These are phyloP conservation scores for Harrya chromipes DNA, from an alignment of 768 basidiomycete species.

Conservation along the genomic window DNA sequence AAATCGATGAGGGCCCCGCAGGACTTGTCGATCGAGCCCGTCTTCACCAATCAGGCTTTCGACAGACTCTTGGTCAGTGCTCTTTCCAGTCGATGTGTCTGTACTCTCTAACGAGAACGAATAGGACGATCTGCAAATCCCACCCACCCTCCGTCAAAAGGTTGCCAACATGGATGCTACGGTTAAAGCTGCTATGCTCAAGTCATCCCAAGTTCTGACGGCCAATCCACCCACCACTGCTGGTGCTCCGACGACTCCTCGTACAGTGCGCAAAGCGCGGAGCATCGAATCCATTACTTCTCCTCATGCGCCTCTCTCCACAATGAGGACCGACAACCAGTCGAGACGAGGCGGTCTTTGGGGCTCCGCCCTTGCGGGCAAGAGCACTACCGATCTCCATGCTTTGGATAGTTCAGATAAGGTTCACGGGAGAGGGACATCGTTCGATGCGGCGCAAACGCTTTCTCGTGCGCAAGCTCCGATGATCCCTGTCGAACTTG, in stretches of 20 bases:
- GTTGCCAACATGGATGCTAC: conserved; percentile 77
- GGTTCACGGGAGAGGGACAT: conserved; percentile 55
- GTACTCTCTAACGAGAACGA: conserved; percentile 2
- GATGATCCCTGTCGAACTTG: conserved; percentile 34
- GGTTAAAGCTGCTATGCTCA: conserved; percentile 90
- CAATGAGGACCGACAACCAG: conserved; percentile 36
- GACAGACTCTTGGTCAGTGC: conserved; percentile 72
- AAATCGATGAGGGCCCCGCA: conserved; percentile 43
- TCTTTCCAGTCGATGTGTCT: neutral
- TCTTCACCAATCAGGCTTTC: conserved; percentile 65
- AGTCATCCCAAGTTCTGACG: conserved; percentile 70
- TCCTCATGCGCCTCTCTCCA: conserved; percentile 40
- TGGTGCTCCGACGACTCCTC: conserved; percentile 43
- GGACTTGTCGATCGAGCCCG: conserved; percentile 32
- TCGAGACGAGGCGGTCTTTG: conserved; percentile 24
- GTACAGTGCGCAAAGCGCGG: conserved; percentile 61
- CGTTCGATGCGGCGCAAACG: conserved; percentile 52
- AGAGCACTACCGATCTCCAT: conserved; percentile 31
- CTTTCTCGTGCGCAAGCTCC: conserved; percentile 55
- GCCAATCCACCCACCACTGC: conserved; percentile 35
- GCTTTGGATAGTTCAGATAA: conserved; percentile 28
- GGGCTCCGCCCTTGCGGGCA: conserved; percentile 27
- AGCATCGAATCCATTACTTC: conserved; percentile 71
- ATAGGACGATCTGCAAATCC: conserved; percentile 90
- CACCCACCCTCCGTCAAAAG: conserved; percentile 71